Conservation (phyloP, 2,329 filamentous ascomycete genomes). For the Alternaria alternata region DNA sequence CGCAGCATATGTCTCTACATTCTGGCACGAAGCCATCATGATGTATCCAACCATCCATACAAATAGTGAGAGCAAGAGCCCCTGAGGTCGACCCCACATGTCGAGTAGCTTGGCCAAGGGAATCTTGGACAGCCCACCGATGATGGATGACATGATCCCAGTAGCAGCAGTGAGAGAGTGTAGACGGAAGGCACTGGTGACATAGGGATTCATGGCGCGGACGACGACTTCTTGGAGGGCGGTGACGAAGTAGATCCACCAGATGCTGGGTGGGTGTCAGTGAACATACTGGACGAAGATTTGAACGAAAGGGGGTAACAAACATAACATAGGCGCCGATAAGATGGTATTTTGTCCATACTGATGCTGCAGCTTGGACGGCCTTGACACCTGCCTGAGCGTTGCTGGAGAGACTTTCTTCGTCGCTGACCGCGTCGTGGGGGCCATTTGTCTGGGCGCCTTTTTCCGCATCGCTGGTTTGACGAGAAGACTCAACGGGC, state of each 20-base stretch:
- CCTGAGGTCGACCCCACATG: slow-evolving; percentile 49
- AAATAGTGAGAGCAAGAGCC: slow-evolving; percentile 39
- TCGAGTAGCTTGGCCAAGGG: background rate
- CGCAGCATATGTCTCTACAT: slow-evolving; percentile 67
- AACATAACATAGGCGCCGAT: slow-evolving; percentile 47
- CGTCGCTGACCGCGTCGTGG: slow-evolving; percentile 12
- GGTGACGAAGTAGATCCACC: slow-evolving; percentile 58
- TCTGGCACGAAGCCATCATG: slow-evolving; percentile 69
- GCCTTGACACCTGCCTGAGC: slow-evolving; percentile 48
- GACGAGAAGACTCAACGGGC: background rate
- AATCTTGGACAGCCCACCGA: background rate
- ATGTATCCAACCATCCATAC: slow-evolving; percentile 57
- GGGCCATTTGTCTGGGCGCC: background rate
- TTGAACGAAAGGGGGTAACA: background rate
- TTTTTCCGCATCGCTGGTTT: slow-evolving; percentile 6
- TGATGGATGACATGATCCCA: background rate
- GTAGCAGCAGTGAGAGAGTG: slow-evolving; percentile 47
- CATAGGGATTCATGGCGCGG: slow-evolving; percentile 49
- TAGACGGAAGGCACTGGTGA: slow-evolving; percentile 45
- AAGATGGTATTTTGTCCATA: slow-evolving; percentile 49
- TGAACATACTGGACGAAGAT: background rate
- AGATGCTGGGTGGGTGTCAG: slow-evolving; percentile 48
- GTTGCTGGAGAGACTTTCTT: slow-evolving; percentile 25
- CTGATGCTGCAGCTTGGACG: slow-evolving; percentile 48
- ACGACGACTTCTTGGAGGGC: slow-evolving; percentile 54